Base-by-base conservation (phyloP, 345 rosid genomes). In the Erysimum cheiranthoides region DNA sequence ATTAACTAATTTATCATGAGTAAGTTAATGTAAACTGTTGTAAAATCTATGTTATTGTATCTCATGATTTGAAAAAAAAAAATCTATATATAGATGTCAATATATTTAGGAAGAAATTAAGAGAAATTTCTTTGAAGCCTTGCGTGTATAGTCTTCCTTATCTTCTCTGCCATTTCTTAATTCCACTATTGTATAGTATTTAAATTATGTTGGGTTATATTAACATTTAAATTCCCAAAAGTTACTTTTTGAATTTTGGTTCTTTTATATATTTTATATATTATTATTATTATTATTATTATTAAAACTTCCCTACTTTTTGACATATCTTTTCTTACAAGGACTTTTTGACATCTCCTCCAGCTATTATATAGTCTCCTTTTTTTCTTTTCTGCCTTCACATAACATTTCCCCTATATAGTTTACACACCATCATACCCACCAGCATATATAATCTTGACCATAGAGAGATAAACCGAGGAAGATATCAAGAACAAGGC, bases 311-410 rank as follows among this genome's bases (percentile, higher is more conserved):
- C 16, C 39, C 36, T 28, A 51, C 79, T 69, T 76, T 34, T 53
- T 43, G 64, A 61, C 63, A 50, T n/a, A n/a, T 72, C 71, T 79
- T 73, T 76, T 76, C 75, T 39, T 61, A 7, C 46, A 21, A 58
- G 58, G 74, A 66, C 76, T 82, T 86, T 84, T 86, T 79, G 67
- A 82, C 83, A 67, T 79, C 79, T 60, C 84, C 90, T 89, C 94
- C 85, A 81, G 91, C 86, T 83, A 79, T 78, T 83, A 83, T 73
- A 68, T 47, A 74, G 66, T 57, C 50, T 66, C 49, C 17, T 59
- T 50, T 38, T 30, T 61, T 31, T 34, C 10, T 60, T 66, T 66
- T 75, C 42, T 49, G 46, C 68, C 6, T 75, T 59, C 67, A 66
- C 73, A 74, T 49, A 72, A 56, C 10, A 58, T 71, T 60, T 36